These are phyloP conservation scores for Penicillium sp. DNA, from an alignment of 2,329 filamentous ascomycete genomes.

Conservation along the genomic window DNA sequence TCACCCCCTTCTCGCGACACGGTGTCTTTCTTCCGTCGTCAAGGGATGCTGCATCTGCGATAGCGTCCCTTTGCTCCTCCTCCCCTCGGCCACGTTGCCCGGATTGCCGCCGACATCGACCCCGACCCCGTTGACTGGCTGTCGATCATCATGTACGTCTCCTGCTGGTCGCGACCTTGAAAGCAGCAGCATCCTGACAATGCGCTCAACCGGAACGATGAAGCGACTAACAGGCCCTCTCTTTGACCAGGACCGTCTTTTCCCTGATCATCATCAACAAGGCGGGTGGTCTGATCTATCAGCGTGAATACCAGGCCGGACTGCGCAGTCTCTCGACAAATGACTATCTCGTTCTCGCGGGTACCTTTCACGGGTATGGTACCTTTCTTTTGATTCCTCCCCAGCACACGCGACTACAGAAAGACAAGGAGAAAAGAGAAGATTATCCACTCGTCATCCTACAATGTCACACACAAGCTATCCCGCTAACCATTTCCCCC, in stretches of 20 bases:
- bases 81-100: slow-evolving; percentile 7
- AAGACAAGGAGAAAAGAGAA: too few species aligned
- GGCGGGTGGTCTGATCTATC: slow-evolving; percentile 92
- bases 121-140: not conserved
- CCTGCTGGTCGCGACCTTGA: too few species aligned
- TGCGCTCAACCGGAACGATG: not conserved
- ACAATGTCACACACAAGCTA: not conserved
- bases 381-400: too few species aligned
- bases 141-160: slow-evolving; percentile 17
- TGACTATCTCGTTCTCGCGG: slow-evolving; percentile 92
- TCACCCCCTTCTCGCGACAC: not conserved
- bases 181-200: not conserved
- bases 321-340: slow-evolving; percentile 88
- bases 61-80: slow-evolving; percentile 7
- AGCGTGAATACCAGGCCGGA: slow-evolving; percentile 83
- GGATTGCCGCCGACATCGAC: not conserved
- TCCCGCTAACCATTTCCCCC: not conserved
- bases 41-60: slow-evolving; percentile 8
- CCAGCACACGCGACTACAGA: too few species aligned
- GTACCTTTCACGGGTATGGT: slow-evolving; percentile 85
- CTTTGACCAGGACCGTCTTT: slow-evolving; percentile 72
- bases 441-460: too few species aligned
- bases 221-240: slow-evolving; percentile 6
- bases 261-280: slow-evolving; percentile 98
- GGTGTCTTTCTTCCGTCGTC: not conserved